A percentile compares a stretch with the other conserved stretches of the same genome.
These are phyloP conservation scores for Aspergillus ruber DNA, from an alignment of 2,329 filamentous ascomycete species.

Conservation along the genomic window DNA sequence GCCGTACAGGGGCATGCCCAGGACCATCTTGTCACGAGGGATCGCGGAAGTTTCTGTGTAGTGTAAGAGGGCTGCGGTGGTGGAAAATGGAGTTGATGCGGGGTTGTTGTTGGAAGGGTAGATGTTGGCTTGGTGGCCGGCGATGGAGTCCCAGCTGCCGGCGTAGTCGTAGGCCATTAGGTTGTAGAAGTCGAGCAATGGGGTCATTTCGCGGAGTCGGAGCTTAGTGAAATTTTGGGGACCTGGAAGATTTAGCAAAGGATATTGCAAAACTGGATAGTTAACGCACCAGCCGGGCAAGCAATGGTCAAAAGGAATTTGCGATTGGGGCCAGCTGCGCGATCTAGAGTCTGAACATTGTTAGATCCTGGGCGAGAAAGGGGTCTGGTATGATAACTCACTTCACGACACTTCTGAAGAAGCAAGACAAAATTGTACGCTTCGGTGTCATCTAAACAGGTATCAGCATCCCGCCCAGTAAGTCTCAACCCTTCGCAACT, in stretches of 20 bases:
- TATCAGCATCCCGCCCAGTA: slow-evolving; percentile 6
- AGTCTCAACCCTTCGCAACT: slow-evolving; percentile 1
- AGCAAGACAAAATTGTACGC: slow-evolving; percentile 39
- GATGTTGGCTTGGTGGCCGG: slow-evolving; percentile 80
- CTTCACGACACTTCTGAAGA: slow-evolving; percentile 37
- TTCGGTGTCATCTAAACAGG: slow-evolving; percentile 31
- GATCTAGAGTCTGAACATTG: slow-evolving; percentile 26
- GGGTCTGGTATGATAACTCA: slow-evolving; percentile 9
- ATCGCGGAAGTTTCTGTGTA: slow-evolving; percentile 61
- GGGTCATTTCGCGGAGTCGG: slow-evolving; percentile 39
- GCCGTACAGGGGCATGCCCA: slow-evolving; percentile 96
- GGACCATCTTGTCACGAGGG: slow-evolving; percentile 63
- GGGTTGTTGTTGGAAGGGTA: slow-evolving; percentile 56
- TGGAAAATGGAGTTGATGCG: slow-evolving; percentile 69
- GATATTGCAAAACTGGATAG: neutral
- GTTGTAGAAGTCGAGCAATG: slow-evolving; percentile 49
- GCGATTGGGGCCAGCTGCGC: slow-evolving; percentile 32
- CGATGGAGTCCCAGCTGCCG: slow-evolving; percentile 66
- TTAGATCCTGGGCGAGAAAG: slow-evolving; percentile 5
- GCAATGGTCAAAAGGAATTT: slow-evolving; percentile 46
- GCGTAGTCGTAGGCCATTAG: slow-evolving; percentile 81
- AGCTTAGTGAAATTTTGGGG: slow-evolving; percentile 38
- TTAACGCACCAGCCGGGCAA: slow-evolving; percentile 37
- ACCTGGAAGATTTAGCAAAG: slow-evolving; percentile 18
- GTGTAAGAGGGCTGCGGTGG: slow-evolving; percentile 60